Base-by-base conservation (phyloP, 1,139 yeast species). In the Yamadazyma blattariae region DNA sequence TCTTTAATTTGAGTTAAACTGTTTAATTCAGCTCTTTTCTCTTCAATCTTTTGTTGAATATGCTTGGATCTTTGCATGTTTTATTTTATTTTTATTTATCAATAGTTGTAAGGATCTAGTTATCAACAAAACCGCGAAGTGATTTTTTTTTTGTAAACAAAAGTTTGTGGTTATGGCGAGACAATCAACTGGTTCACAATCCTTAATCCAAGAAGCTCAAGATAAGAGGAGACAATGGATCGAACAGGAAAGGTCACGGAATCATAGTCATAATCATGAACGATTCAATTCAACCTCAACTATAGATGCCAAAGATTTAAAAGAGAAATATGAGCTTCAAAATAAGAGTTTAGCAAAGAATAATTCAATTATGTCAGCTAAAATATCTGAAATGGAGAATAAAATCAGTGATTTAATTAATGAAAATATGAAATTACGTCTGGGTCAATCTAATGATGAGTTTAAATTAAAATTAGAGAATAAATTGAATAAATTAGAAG, bases 281-380 rank as follows among this genome's bases (percentile, higher is more conserved):
- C n/a, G n/a, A n/a, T n/a, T n/a, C n/a, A 17, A 17, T 17, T 17
- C 19, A 5, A 5, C 7, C 5, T 17, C 7, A 17, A 3, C 25
- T 10, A 21, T 11, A 23, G 17, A 14, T 11, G 7, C 21, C 2
- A 21, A 32, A 16, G 35, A 27, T 25, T 19, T 18, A 5, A 24
- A 14, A 12, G 31, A 35, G 31, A 60, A 59, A 33, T 63, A 64
- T 38, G 44, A 59, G 16, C 45, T 49, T 9, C 82, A 80, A 48
- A 80, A 80, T 52, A 64, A 64, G 40, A 67, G 74, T 14, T 55
- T 82, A 26, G 83, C 84, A 1, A 71, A 68, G 44, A 73, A 71
- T 37, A 80, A 79, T 51, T 69, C 79, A 7, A 52, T 67, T 16
- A 58, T 81, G 52, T 59, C 71, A 59, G 50, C 67, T 24, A 73